These are phyloP conservation scores for Bryum argenteum DNA, from an alignment of 225 moss, liverwort and hornwort species.

Conservation along the genomic window DNA sequence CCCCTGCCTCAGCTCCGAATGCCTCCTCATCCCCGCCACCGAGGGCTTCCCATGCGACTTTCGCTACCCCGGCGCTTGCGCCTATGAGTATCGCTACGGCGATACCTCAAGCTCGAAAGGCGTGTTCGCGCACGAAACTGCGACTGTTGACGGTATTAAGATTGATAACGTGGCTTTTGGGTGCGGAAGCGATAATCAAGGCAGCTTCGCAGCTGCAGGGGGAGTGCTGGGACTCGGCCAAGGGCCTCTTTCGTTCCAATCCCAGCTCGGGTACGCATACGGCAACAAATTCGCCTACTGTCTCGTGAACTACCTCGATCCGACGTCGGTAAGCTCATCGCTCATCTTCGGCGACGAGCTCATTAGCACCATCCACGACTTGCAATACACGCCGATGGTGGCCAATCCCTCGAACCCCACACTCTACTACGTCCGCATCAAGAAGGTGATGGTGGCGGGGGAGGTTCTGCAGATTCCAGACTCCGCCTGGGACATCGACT, in stretches of 20 bases:
- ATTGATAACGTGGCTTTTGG: conserved; percentile 70
- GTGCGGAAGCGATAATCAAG: conserved; percentile 59
- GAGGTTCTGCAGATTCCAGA: conserved; percentile 41
- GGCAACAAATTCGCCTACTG: conserved; percentile 80
- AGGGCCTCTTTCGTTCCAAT: conserved; percentile 66
- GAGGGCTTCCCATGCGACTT: conserved; percentile 60
- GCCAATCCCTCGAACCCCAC: conserved; percentile 47
- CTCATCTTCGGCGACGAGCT: conserved; percentile 68
- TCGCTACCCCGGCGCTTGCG: conserved; percentile 68
- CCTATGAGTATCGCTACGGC: conserved; percentile 66
- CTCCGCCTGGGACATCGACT: conserved; percentile 49
- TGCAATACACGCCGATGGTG: conserved; percentile 65
- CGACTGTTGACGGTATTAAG: conserved; percentile 56
- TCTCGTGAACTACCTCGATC: conserved; percentile 72
- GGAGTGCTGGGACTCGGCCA: conserved; percentile 78
- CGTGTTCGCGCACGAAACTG: conserved; percentile 64
- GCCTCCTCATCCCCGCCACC: conserved; percentile 59
- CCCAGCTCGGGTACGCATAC: conserved; percentile 62
- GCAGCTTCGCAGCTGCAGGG: conserved; percentile 65
- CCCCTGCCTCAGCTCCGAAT: conserved; percentile 45
- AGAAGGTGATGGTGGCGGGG: conserved; percentile 45
- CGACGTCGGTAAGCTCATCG: conserved; percentile 63
- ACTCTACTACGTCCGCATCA: conserved; percentile 61
- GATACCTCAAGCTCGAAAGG: conserved; percentile 63
- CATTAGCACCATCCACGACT: conserved; percentile 44